phyloP scores from a whole-genome alignment of 176 grass and related monocot species.

The barley (Hordeum vulgare) region MorexV3_pseudomolecules_assembly NC_058523.1:42727343-42727842 shows the following conservation, averaged over 20 bases:
- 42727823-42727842: background rate
- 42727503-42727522: background rate
- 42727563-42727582: background rate
- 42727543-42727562: background rate
- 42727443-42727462: background rate
- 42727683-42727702: background rate
- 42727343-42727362: background rate
- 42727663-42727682: background rate
- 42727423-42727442: background rate
- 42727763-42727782: background rate
- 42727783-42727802: background rate
- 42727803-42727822: background rate
- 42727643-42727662: background rate
- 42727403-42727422: background rate
- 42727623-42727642: background rate
- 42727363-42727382: background rate
- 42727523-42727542: background rate
- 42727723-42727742: constrained; percentile 12
- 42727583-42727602: background rate
- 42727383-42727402: background rate
- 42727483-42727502: background rate
- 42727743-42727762: background rate
- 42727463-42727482: background rate
- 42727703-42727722: background rate
- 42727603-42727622: background rate